A percentile compares a stretch with the other conserved stretches of the same genome.
phyloP scores from a whole-genome alignment of 768 basidiomycete genomes.

The Macrolepiota dolichaula region DNA sequence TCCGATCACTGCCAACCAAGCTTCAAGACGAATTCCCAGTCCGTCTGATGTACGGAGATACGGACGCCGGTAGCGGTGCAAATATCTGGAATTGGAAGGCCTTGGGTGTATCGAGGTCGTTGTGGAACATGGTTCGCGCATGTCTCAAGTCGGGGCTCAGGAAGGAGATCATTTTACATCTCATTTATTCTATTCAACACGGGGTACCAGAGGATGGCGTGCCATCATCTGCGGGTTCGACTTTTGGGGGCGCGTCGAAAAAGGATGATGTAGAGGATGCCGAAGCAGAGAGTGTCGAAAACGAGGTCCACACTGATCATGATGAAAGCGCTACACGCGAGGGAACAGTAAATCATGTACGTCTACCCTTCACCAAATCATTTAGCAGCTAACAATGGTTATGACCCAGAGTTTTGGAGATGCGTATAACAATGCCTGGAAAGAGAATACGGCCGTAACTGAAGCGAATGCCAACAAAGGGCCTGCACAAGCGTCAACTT shows the following conservation, averaged over 20 bases:
- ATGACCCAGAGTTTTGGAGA: constrained; percentile 40
- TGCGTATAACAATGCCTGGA: constrained; percentile 62
- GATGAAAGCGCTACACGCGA: neutral
- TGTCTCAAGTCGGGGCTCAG: constrained; percentile 54
- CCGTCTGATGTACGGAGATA: constrained; percentile 50
- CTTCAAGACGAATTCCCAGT: constrained; percentile 77
- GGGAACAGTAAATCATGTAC: constrained; percentile 5
- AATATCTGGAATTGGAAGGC: constrained; percentile 79
- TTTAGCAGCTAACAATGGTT: neutral
- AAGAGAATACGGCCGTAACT: constrained; percentile 46
- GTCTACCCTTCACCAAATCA: neutral
- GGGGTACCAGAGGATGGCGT: constrained; percentile 35
- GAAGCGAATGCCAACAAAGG: constrained; percentile 17
- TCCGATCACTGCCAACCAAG: constrained; percentile 63
- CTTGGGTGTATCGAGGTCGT: constrained; percentile 62
- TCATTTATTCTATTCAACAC: constrained; percentile 57
- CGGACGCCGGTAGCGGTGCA: constrained; percentile 53
- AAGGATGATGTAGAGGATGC: constrained; percentile 18
- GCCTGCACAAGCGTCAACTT: constrained; percentile 8
- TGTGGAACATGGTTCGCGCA: constrained; percentile 74
- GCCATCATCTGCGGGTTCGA: neutral
- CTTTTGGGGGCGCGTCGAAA: neutral
- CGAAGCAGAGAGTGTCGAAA: constrained; percentile 14
- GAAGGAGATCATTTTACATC: constrained; percentile 57
- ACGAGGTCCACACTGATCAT: neutral